Percentiles rank a stretch among this genome's conserved stretches.
Conservation (phyloP, 2,329 filamentous ascomycete genomes). For the Ambrosiella cleistominuta region DNA sequence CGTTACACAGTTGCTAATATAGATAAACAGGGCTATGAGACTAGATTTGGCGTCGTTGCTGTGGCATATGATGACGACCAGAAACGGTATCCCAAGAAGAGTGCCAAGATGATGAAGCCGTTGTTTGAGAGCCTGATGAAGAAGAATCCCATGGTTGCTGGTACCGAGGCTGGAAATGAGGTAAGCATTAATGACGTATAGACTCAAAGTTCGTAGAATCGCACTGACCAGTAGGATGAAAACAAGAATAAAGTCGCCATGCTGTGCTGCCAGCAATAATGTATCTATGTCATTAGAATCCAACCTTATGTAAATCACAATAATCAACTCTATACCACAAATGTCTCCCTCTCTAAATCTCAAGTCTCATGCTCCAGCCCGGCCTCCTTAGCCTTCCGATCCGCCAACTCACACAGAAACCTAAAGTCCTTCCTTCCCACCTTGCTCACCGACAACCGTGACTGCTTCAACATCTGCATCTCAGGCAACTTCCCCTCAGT, state of each 20-base stretch:
- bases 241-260: neutral
- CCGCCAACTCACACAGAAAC: constrained; percentile 37
- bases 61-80: constrained; percentile 70
- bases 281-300: neutral
- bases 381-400: constrained; percentile 24
- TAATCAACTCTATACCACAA: neutral
- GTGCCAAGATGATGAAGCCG: constrained; percentile 50
- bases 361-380: constrained; percentile 22
- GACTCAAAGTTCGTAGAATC: neutral
- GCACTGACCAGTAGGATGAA: neutral
- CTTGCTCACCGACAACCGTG: constrained; percentile 63
- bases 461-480: constrained; percentile 71
- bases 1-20: constrained; percentile 27
- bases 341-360: neutral
- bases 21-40: constrained; percentile 43
- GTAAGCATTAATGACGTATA: neutral
- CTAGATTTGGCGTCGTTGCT: constrained; percentile 66
- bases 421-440: constrained; percentile 49
- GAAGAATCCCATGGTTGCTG: constrained; percentile 24
- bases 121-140: constrained; percentile 56
- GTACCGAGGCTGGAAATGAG: neutral
- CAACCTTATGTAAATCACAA: neutral
- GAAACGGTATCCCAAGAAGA: constrained; percentile 71
- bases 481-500: constrained; percentile 40
- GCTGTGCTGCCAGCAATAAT: constrained; percentile 6